Conservation (phyloP, 768 basidiomycete species). For the Leccinum arenicola region DNA sequence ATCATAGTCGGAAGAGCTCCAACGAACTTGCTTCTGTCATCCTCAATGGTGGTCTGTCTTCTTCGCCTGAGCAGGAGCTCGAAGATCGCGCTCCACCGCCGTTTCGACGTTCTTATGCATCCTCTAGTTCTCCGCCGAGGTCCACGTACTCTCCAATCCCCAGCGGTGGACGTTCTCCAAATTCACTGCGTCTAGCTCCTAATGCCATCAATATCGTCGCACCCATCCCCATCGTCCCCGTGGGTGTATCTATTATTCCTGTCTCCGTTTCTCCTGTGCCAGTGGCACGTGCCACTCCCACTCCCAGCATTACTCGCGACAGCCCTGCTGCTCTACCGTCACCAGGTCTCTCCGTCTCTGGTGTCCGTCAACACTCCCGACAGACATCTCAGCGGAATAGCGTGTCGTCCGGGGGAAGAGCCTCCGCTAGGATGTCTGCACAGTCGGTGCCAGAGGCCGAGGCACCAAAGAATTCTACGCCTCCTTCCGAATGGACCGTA, state of each 20-base stretch:
- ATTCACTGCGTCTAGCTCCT: conserved; percentile 22
- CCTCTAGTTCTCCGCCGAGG: conserved; percentile 15
- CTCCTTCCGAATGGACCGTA: conserved; percentile 78
- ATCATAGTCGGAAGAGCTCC: conserved; percentile 19
- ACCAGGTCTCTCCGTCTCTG: conserved; percentile 26
- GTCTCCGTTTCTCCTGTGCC: conserved; percentile 23
- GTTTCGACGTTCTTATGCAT: conserved; percentile 15
- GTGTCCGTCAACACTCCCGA: conserved; percentile 24
- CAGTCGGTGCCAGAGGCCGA: conserved; percentile 21
- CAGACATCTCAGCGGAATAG: conserved; percentile 45
- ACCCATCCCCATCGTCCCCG: conserved; percentile 24
- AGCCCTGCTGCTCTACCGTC: conserved; percentile 31
- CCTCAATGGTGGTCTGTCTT: conserved; percentile 15
- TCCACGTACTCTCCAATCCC: conserved; percentile 21
- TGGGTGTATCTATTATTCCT: conserved; percentile 20
- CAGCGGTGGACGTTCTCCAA: conserved; percentile 21
- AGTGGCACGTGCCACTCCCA: conserved; percentile 19
- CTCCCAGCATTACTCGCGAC: conserved; percentile 25
- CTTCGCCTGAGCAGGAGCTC: conserved; percentile 10
- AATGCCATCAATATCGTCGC: conserved; percentile 22
- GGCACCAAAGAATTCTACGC: conserved; percentile 32
- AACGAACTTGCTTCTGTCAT: conserved; percentile 35
- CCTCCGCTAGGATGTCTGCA: conserved; percentile 23
- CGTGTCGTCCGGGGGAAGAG: conserved; percentile 26
- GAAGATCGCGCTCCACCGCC: conserved; percentile 15